These are phyloP conservation scores for Rostrohypoxylon terebratum DNA, from an alignment of 495 filamentous ascomycete species.

Conservation along the genomic window DNA sequence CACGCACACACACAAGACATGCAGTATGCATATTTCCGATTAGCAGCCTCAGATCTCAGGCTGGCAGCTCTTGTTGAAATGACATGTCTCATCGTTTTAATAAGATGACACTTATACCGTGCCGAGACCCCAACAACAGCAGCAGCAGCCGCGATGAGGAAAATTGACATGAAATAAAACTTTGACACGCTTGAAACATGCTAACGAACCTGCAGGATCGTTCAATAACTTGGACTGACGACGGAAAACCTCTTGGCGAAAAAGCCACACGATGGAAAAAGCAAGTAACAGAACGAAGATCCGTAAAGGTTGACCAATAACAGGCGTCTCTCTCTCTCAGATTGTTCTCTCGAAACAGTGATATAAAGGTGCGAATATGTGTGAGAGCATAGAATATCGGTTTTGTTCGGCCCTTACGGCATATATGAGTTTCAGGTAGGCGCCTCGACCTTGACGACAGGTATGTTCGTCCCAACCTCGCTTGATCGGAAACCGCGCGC, in stretches of 20 bases:
- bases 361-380: not conserved
- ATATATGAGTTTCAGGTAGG: conserved; percentile 1
- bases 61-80: conserved; percentile 35
- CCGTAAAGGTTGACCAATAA: conserved; percentile 4
- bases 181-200: conserved; percentile 29
- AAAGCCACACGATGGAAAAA: not conserved
- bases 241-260: conserved; percentile 10
- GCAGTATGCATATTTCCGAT: conserved; percentile 47
- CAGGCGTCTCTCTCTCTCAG: not conserved
- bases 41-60: conserved; percentile 43
- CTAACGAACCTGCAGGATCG: conserved; percentile 24
- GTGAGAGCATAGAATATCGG: not conserved
- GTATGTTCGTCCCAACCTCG: conserved; percentile 9
- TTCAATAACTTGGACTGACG: conserved; percentile 16
- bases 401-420: conserved; percentile 1
- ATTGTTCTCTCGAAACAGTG: conserved; percentile 7
- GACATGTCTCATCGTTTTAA: conserved; percentile 44
- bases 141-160: not conserved
- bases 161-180: conserved; percentile 3
- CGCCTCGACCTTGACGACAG: not conserved
- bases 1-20: conserved; percentile 34
- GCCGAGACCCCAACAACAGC: conserved; percentile 21
- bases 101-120: conserved; percentile 39
- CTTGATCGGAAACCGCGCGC: conserved; percentile 16
- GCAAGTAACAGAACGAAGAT: not conserved